Percentiles rank a stretch among this genome's conserved stretches.
Conservation (phyloP, 768 basidiomycete genomes). For the Coprinopsis sp. region DNA sequence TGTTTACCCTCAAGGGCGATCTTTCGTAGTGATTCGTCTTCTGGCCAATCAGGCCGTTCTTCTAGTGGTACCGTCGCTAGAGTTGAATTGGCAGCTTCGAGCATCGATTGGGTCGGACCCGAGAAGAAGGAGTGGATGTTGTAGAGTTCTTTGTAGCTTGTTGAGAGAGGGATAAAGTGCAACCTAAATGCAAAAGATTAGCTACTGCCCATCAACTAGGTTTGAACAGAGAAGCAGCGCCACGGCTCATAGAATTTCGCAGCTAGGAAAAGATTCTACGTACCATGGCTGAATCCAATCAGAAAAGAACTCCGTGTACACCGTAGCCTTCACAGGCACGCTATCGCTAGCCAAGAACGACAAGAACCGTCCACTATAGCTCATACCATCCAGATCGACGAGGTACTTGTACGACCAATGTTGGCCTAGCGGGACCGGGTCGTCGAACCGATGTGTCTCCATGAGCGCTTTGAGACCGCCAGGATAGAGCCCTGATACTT, state of each 20-base stretch:
- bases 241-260: not conserved
- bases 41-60: conserved; percentile 38
- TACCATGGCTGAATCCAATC: conserved; percentile 39
- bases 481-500: conserved; percentile 62
- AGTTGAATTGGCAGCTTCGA: conserved; percentile 49
- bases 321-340: conserved; percentile 83
- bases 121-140: conserved; percentile 89
- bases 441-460: conserved; percentile 59
- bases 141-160: conserved; percentile 83
- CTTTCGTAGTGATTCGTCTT: conserved; percentile 62
- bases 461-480: conserved; percentile 63
- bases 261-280: not conserved
- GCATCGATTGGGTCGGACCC: conserved; percentile 60
- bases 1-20: conserved; percentile 88
- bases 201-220: too few species aligned
- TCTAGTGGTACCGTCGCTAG: conserved; percentile 19
- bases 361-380: conserved; percentile 89
- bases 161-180: conserved; percentile 86
- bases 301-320: conserved; percentile 86
- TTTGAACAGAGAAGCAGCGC: conserved; percentile 34
- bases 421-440: conserved; percentile 74
- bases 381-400: conserved; percentile 91
- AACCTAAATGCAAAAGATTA: conserved; percentile 49
- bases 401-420: conserved; percentile 95
- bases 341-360: conserved; percentile 83